Base-by-base conservation (phyloP, 495 filamentous ascomycete species). In the Podospora australis region DNA sequence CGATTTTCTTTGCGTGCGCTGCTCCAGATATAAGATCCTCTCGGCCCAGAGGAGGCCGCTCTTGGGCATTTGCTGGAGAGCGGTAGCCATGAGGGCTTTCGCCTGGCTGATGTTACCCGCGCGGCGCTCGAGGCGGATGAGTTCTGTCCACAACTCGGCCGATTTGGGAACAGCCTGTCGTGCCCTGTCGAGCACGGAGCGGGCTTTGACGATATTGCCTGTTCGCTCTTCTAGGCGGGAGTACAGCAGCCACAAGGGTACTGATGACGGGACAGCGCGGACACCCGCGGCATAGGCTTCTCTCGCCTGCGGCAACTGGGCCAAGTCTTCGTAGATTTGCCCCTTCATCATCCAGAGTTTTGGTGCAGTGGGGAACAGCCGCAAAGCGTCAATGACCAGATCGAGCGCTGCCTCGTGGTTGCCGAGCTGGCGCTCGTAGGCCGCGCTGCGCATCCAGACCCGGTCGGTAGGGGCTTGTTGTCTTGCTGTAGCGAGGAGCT, bases 291-390 rank as follows among this genome's bases (percentile, higher is more conserved):
- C 80, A 68, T 92, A 97, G 1, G 94, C 90, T 62, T 99, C 89
- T 39, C 90, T 80, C 3, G 94, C 92, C 61, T 94, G 85, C 0
- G 87, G 82, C 29, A 86, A 69, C 60, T 86, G 86, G 50, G 73
- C 78, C 43, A 86, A 77, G 13, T 78, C 70, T 56, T 95, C 86
- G 75, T 97, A 99, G 51, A 97, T 88, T 56, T 99, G 92, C 3
- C 94, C 92, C 68, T 97, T 99, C 73, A 95, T 88, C 87, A 96
- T 96, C 83, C 89, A 95, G 9, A 99, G 78, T 63, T 96, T 96
- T 45, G 87, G 81, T 2, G 84, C 79, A 39, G 80, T 79, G 9
- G 94, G 91, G 66, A 92, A 97, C n/a, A 87, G 71, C 46, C 88
- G 83, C 0, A 99, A 74, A 22, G 83, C 94, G 59, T 95, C 80